Evolutionary conservation across 768 basidiomycete species (phyloP).

Genomic region (Podaxis carcinomalis): DNA sequence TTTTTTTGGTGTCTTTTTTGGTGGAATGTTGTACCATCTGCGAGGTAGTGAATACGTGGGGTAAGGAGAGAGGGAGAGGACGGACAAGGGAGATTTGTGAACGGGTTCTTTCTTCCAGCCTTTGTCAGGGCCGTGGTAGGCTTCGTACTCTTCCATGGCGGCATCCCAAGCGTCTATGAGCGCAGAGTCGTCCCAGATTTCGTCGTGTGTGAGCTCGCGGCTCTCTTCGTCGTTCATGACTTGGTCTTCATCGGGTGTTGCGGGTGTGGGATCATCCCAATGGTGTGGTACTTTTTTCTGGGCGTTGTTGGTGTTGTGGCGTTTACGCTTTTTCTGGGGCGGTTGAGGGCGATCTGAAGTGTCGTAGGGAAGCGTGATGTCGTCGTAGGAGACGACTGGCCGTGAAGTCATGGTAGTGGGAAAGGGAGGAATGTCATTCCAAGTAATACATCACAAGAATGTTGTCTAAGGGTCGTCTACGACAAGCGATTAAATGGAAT

Average conservation of each 20-base stretch:
- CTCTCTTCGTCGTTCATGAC: conserved; percentile 46
- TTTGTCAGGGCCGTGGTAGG: conserved; percentile 63
- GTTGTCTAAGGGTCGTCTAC: background rate
- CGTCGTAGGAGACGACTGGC: conserved; percentile 58
- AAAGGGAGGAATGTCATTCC: background rate
- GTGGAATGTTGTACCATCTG: conserved; percentile 79
- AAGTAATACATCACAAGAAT: background rate
- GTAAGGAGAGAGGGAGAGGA: conserved; percentile 12
- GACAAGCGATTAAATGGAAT: background rate
- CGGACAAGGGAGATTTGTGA: conserved; percentile 72
- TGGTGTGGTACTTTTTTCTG: conserved; percentile 28
- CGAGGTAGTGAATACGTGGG: background rate
- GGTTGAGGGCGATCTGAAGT: conserved; percentile 13
- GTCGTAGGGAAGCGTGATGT: conserved; percentile 45
- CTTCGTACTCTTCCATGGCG: conserved; percentile 77
- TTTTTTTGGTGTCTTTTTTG: conserved; percentile 23
- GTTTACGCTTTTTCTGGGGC: conserved; percentile 51
- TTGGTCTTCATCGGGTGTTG: background rate
- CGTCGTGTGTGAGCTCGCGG: conserved; percentile 61
- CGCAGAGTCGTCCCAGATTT: conserved; percentile 86
- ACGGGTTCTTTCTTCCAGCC: conserved; percentile 69
- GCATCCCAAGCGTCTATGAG: conserved; percentile 83
- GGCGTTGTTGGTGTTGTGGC: conserved; percentile 29
- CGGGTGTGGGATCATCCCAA: conserved; percentile 36
- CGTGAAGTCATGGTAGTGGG: conserved; percentile 29